Evolutionary conservation across 2,329 filamentous ascomycete genomes (phyloP).

Genomic region (Colletotrichum nymphaeae): DNA sequence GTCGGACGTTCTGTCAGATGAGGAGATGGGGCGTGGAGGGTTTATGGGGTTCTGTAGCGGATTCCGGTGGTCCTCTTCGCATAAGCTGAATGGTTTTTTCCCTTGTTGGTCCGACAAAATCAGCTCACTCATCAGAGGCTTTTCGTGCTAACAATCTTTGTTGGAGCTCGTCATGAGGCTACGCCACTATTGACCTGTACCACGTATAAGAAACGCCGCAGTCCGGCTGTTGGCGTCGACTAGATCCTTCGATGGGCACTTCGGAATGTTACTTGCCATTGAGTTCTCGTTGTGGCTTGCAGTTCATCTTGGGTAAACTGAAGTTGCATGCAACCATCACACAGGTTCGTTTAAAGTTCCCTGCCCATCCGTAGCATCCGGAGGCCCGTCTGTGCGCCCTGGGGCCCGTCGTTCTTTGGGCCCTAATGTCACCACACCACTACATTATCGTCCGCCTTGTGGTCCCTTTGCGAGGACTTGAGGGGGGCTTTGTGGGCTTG

Average conservation of each 20-base stretch:
- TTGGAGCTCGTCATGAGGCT: neutral
- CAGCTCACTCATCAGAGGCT: neutral
- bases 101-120: neutral
- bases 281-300: neutral
- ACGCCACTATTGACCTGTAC: neutral
- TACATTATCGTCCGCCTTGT: neutral
- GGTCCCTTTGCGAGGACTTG: neutral
- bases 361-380: conserved; percentile 8
- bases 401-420: neutral
- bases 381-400: conserved; percentile 14
- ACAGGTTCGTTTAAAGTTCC: conserved; percentile 22
- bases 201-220: neutral
- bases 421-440: neutral
- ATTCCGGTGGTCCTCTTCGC: neutral
- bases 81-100: neutral
- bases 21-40: neutral
- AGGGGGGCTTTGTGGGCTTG: neutral
- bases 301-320: conserved; percentile 15
- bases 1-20: neutral
- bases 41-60: conserved; percentile 1
- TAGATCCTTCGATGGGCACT: neutral
- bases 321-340: neutral
- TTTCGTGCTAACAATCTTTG: neutral
- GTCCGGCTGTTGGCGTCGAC: neutral
- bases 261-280: neutral